Evolutionary conservation across 148 eudicot species (phyloP), one percentile per base, ranked within the genome.

Genomic region (Heliamphora exappendiculata): DNA sequence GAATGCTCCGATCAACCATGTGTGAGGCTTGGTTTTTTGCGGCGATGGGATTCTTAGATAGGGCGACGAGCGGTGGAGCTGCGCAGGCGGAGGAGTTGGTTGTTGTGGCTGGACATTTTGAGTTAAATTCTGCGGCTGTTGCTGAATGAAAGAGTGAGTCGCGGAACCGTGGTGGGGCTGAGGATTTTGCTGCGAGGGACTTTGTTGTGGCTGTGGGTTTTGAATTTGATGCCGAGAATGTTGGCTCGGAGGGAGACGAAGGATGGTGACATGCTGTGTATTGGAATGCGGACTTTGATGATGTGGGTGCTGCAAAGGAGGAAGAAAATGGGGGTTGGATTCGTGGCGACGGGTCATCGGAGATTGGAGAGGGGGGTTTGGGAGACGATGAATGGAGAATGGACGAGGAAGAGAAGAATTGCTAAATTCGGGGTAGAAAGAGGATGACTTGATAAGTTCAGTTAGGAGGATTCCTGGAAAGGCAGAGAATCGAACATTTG

Each of bases 1-100:
- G 76, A 87, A 75, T 11, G 85, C 85, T 2, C 89, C 96, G 16
- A 85, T 75, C 12, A 87, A 86, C 96, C 93, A 93, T 20, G 89
- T 75, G 13, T 88, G 4, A 7, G 92, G 84, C 75, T 37, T 80
- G 69, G 98, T 93, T 49, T 76, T 79, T 17, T 42, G 75, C 3
- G 84, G 81, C 29, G 78, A 37, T 42, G 87, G 85, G 49, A 68
- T 7, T 68, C 72, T 68, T 28, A 68, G 0, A 3, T 12, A n/a
- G n/a, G n/a, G 12, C 0, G 54, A 14, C 34, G 51, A 2, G 1
- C 9, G 53, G n/a, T 0, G 72, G 53, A 20, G 9, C 31, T 8
- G 28, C 13, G 41, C 24, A 19, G 44, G 42, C n/a, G 5, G 28
- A 11, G 26, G 44, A 20, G n/a, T 6, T 29, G 7, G 31, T 0